Evolutionary conservation across 179 eudicot species (phyloP).

Genomic region (Spergularia azorica): DNA sequence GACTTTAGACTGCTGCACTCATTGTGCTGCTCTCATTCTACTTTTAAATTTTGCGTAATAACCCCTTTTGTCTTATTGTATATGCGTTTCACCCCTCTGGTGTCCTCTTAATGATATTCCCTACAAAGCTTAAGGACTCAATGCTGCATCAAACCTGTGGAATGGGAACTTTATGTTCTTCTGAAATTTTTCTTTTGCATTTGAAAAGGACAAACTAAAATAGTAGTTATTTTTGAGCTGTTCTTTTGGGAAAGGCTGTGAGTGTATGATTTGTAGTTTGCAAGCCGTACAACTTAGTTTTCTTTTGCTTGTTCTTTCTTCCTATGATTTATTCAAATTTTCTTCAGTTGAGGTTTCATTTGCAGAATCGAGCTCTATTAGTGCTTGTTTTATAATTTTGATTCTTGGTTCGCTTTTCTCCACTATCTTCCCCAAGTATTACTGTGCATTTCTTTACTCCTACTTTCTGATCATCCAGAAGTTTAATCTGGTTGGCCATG

Average conservation of each 20-base stretch:
- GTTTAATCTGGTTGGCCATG: not conserved
- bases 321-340: not conserved
- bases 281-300: not conserved
- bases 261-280: not conserved
- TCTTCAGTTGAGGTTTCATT: not conserved
- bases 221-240: not conserved
- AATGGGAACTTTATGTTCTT: not conserved
- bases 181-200: not conserved
- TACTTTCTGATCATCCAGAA: not conserved
- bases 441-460: not conserved
- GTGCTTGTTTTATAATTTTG: not conserved
- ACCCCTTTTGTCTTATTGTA: too few species aligned
- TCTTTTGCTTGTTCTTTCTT: not conserved
- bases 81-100: too few species aligned
- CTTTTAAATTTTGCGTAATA: too few species aligned
- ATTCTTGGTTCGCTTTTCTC: not conserved
- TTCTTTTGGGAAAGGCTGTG: not conserved
- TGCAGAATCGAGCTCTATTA: too few species aligned
- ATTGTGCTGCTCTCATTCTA: too few species aligned
- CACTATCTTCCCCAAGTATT: not conserved
- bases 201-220: not conserved
- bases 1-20: too few species aligned
- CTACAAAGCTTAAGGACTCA: not conserved
- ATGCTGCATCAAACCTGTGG: not conserved
- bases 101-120: too few species aligned